Base-by-base conservation (phyloP, 306 rosid species). In the Pterocarpus santalinus region DNA sequence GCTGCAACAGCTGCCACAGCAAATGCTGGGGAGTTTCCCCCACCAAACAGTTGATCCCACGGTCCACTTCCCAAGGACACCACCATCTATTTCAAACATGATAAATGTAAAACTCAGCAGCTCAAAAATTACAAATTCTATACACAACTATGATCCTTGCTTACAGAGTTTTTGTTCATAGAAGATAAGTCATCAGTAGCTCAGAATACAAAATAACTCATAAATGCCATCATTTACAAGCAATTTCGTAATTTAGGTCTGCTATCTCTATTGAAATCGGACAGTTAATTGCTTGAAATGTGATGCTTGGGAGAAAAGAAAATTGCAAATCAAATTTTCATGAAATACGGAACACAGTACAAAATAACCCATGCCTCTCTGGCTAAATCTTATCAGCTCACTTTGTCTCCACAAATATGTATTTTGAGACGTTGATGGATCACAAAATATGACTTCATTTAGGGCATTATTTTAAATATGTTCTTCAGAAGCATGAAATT, bases 11-110 rank as follows among this genome's bases (percentile, higher is more conserved):
- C 92, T 69, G 93, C 97, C 82, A 95, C 94, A 43, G 88, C 97
- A 74, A 96, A 90, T 82, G 97, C 98, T 57, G 99, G 98, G 78
- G 97, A 47, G 81, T 96, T 96, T 82, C 98, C 97, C 86, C 99
- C 98, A 79, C 98, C 98, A 87, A 96, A 93, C 87, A 96, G 90
- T 83, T 96, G 97, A 96, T 93, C 97, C 99, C 98, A 96, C 55
- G 98, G 99, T 86, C 99, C 99, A 90, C 98, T 90, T 78, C 97
- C 96, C 80, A 93, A 33, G 53, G 97, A 93, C 78, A 93, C 99
- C 82, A 96, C 70, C 64, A 96, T 95, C 98, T 95, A 87, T 80
- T 85, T 69, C 80, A 88, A 86, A 79, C 63, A 86, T 60, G 72
- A 83, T 74, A 83, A 62, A 80, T 36, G 74, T 65, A 79, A 53